Base-by-base conservation (phyloP, 1,139 yeast genomes). In the Yarrowia galli region DNA sequence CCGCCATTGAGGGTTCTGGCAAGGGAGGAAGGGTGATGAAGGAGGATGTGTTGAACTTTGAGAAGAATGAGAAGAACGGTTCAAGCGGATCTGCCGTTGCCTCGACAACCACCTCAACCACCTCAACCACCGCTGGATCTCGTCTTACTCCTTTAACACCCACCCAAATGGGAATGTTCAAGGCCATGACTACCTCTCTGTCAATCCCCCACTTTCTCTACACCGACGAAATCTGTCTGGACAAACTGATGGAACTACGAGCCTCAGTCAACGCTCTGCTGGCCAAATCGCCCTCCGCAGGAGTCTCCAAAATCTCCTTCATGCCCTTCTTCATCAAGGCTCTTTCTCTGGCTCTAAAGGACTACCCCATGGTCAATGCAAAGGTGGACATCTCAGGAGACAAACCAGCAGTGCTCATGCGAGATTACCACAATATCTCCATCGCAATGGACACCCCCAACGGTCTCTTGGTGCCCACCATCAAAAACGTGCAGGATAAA, bases 371-470 rank as follows among this genome's bases (percentile, higher is more conserved):
- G 25, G 72, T 76, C 48, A 77, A 77, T 67, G 71, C 78, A 28
- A 69, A 73, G 32, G 71, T 74, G 1, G 74, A 71, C 16, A 54
- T 70, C 9, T 69, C 71, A 25, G 74, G 71, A 15, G 63, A 66
- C 35, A 64, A 54, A 28, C 79, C 79, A 1, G 63, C 70, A 22
- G 68, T 77, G 2, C 71, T 74, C 46, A 68, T 68, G 67, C 73
- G 79, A 10, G 71, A 74, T 1, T 64, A 67, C 22, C 80, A 77
- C 69, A 77, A 85, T 74, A 85, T 85, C 71, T 85, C 88, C 53
- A 80, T 88, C 73, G 92, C 92, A 65, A 91, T 88, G 78, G 91
- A 90, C 71, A 88, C 92, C 70, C 92, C 92, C 71, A 84, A 85
- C 78, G 92, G 92, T 70, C 83, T 88, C 74, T 89, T 88, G 67